Conservation (phyloP, 2,329 filamentous ascomycete species). For the Apiospora rasikravindrae region DNA sequence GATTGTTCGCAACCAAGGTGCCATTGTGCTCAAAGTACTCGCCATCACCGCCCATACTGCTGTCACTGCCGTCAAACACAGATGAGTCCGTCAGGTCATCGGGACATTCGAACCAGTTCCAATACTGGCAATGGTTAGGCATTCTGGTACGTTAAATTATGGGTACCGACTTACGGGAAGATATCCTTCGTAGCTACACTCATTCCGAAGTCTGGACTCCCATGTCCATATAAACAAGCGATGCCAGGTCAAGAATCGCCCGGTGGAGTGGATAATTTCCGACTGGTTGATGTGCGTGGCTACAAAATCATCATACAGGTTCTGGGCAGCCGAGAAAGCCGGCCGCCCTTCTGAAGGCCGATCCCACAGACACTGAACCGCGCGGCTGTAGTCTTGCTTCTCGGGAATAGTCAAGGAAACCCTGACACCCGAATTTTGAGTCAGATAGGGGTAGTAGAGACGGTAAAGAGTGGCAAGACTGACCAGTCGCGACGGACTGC, state of each 20-base stretch:
- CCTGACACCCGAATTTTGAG: too few relatives aligned
- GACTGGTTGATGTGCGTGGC: conserved; percentile 1
- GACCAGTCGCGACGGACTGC: too few relatives aligned
- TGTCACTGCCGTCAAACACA: conserved; percentile 60
- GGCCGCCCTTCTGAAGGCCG: neutral
- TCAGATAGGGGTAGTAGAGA: too few relatives aligned
- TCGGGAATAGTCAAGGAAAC: neutral
- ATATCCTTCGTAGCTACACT: conserved; percentile 11
- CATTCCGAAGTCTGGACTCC: neutral
- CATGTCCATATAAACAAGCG: neutral
- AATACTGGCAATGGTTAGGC: conserved; percentile 40
- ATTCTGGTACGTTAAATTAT: neutral
- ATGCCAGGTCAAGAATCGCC: conserved; percentile 7
- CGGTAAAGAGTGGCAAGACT: too few relatives aligned
- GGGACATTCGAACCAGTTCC: conserved; percentile 56
- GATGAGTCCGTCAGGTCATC: conserved; percentile 53
- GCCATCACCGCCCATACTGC: conserved; percentile 56
- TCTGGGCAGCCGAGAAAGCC: neutral
- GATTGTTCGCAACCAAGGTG: conserved; percentile 27
- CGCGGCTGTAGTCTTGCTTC: conserved; percentile 4
- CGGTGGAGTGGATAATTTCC: neutral
- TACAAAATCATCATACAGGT: conserved; percentile 16
- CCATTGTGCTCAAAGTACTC: neutral
- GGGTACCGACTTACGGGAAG: neutral
- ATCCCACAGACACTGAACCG: neutral